Conservation (phyloP, 2,329 filamentous ascomycete species). For the Phaeomoniella chlamydospora region DNA sequence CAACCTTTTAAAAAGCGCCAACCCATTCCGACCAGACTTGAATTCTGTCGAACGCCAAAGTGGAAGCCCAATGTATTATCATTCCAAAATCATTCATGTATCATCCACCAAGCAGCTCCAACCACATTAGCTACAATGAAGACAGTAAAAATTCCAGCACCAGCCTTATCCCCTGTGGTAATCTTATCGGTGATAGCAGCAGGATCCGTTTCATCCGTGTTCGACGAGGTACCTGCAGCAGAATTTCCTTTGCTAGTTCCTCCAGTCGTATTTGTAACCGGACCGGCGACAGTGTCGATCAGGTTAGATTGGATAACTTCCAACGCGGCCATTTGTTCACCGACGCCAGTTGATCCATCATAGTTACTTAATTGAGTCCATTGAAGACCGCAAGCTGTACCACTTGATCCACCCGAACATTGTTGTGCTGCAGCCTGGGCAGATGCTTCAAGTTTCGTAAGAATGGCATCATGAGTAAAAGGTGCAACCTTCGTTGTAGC, state of each 20-base stretch:
- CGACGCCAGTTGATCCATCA: conserved; percentile 21
- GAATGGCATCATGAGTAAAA: conserved; percentile 35
- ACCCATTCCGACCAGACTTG: no score
- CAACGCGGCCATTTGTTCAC: conserved; percentile 25
- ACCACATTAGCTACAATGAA: conserved; percentile 9
- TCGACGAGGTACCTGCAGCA: conserved; percentile 19
- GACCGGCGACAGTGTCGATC: conserved; percentile 23
- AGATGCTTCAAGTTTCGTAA: conserved; percentile 37
- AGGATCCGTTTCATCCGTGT: not conserved
- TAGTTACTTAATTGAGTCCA: conserved; percentile 20
- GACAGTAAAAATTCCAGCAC: conserved; percentile 19
- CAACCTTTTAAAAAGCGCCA: no score
- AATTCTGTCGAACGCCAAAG: no score
- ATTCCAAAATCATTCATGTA: no score
- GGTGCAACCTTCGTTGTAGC: conserved; percentile 43
- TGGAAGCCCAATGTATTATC: no score
- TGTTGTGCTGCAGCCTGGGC: conserved; percentile 39
- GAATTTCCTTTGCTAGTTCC: conserved; percentile 41
- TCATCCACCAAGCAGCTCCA: conserved; percentile 12
- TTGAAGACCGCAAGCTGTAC: conserved; percentile 25
- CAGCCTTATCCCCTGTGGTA: conserved; percentile 20
- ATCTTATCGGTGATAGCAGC: conserved; percentile 10
- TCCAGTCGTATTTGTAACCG: conserved; percentile 34
- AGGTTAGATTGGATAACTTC: conserved; percentile 47
- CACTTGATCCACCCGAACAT: conserved; percentile 33